Evolutionary conservation across 129 eudicot genomes (phyloP).

Genomic region (Sambucus nigra): DNA sequence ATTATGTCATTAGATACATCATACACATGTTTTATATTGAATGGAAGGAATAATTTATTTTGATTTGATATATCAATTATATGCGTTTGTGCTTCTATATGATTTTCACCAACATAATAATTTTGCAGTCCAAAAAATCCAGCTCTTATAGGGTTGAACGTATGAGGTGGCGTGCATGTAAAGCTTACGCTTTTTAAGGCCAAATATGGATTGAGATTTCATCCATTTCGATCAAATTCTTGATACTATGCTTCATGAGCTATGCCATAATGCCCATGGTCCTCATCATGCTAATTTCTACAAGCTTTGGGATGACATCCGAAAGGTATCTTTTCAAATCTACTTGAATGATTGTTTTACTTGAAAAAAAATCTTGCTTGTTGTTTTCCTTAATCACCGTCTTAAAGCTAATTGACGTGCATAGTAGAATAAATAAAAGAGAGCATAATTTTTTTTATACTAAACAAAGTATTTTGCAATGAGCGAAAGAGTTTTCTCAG

Average conservation of each 20-base stretch:
- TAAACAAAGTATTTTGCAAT: no score
- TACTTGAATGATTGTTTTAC: neutral
- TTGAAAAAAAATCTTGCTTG: neutral
- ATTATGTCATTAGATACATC: neutral
- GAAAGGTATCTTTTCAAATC: slow-evolving; percentile 42
- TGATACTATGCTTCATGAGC: slow-evolving; percentile 98
- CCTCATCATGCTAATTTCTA: slow-evolving; percentile 86
- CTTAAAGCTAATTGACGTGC: no score
- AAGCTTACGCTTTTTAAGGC: slow-evolving; percentile 82
- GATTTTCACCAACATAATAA: neutral
- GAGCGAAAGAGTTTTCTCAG: no score
- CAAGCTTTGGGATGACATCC: slow-evolving; percentile 92
- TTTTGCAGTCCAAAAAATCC: slow-evolving; percentile 66
- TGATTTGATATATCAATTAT: neutral
- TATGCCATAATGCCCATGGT: slow-evolving; percentile 84
- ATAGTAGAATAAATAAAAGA: no score
- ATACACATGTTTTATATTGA: neutral
- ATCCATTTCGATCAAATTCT: slow-evolving; percentile 60
- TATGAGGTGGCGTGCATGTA: slow-evolving; percentile 66
- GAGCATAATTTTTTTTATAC: no score
- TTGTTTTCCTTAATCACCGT: no score
- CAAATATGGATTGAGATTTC: slow-evolving; percentile 69
- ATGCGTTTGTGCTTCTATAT: neutral
- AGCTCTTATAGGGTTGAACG: slow-evolving; percentile 67
- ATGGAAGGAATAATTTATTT: no score